Evolutionary conservation across 192 early-diverging fungal species (phyloP), one percentile per base, ranked within the genome.

Genomic region (Geosiphon pyriformis): DNA sequence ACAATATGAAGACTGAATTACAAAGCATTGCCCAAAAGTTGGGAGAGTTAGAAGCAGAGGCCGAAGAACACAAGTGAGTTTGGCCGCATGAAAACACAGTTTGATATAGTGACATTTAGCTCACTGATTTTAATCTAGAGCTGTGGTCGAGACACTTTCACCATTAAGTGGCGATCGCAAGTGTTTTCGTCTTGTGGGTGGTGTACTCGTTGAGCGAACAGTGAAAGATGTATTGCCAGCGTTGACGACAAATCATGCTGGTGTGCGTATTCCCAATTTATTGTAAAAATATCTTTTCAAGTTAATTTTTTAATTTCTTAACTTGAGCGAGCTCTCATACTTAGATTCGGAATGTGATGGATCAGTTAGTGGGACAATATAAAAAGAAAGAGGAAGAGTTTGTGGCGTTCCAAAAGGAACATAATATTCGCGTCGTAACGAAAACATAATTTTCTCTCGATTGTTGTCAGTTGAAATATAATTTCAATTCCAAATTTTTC

Each of bases 171-270:
- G 68, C 51, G 86, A 88, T 56, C 89, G 96, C 59, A 95, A 94
- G 76, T 95, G 94, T 73, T 95, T 91, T 77, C 88, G 94, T 35
- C 76, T 98, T 69, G 87, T 98, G 51, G 91, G 92, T 59, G 96
- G 96, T 48, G 91, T 98, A 10, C 74, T 98, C 30, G 90, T 96
- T 23, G 92, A 98, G 70, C 88, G 94, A 26, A 94, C 94, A 2
- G 90, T 96, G 52, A 83, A 85, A 70, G 94, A 98, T 64, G 93
- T 95, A 7, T 72, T 96, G 31, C 96, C 96, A 23, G 88, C 89
- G 6, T 76, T 98, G 11, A 83, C 88, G 71, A 85, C 83, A 54
- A 95, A 95, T 82, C 82, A 85, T 68, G 90, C 91, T 25, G 91
- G 90, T 20, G 91, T 91, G 75, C 72, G 79, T 77, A 12, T 30